phyloP scores from a whole-genome alignment of 305 asterid genomes.

The Plantago lanceolata region DNA sequence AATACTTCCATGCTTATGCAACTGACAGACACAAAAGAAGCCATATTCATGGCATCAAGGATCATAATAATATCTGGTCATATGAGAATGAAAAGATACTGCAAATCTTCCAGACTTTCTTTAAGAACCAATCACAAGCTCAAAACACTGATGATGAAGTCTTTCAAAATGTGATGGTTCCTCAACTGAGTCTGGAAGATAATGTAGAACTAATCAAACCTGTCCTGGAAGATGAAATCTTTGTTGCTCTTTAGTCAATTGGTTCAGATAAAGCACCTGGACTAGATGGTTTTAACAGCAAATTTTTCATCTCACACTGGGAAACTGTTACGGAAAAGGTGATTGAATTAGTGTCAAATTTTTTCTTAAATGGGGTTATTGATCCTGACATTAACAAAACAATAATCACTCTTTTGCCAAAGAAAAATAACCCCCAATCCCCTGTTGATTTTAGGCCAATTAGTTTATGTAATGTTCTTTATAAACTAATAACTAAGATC shows the following conservation, averaged over 20 bases:
- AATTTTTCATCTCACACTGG: not conserved
- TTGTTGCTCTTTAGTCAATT: not conserved
- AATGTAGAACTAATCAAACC: too few relatives aligned
- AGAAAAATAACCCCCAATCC: not conserved
- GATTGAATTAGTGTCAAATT: too few relatives aligned
- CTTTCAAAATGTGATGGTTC: too few relatives aligned
- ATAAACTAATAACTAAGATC: not conserved
- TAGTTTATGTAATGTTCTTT: not conserved
- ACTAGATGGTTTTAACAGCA: not conserved
- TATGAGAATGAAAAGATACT: too few relatives aligned
- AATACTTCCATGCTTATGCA: too few relatives aligned
- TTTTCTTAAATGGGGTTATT: not conserved
- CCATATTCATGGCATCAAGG: too few relatives aligned
- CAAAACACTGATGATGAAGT: too few relatives aligned
- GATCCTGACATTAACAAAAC: not conserved
- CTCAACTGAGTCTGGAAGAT: too few relatives aligned
- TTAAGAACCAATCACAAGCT: too few relatives aligned
- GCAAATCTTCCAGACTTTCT: too few relatives aligned
- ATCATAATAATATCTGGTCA: too few relatives aligned
- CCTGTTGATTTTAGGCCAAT: not conserved
- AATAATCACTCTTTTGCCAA: not conserved
- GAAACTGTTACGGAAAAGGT: not conserved
- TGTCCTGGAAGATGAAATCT: not conserved
- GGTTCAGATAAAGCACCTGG: not conserved
- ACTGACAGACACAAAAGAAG: too few relatives aligned